Base-by-base conservation (phyloP, 805 yeast species). In the Pichia rugopelliculosa region DNA sequence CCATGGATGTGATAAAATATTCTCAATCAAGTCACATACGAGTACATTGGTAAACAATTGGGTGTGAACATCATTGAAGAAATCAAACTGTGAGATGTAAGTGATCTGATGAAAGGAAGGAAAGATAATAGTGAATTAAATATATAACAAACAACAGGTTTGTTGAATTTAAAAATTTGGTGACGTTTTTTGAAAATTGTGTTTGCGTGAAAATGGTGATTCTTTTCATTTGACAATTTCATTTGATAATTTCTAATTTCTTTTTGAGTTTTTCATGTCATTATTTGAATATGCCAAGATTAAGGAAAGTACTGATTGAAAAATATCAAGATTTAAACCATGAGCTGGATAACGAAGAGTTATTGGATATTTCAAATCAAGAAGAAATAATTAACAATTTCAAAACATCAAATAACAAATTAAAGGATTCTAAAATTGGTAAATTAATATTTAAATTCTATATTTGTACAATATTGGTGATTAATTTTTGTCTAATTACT, bases 261-360 rank as follows among this genome's bases (percentile, higher is more conserved):
- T 21, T 24, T 27, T 33, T n/a, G n/a, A n/a, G n/a, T n/a, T n/a
- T n/a, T n/a, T n/a, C n/a, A 9, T 34, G n/a, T 3, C 12, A 21
- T n/a, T n/a, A n/a, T n/a, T n/a, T n/a, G n/a, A n/a, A n/a, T 11
- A 63, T 62, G 67, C 66, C 68, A 20, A 53, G 68, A 13, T 49
- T 64, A 23, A 55, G 66, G 27, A 54, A 53, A 39, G 55, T 62
- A 2, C 45, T 57, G 23, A 54, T 53, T n/a, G 45, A 55, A 3
- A 63, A 59, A 42, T 61, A 61, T 46, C 48, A 46, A 8, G 34
- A 30, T 12, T 18, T 27, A 6, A 7, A 37, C 1, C 55, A 49
- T 3, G 41, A 42, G 10, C 51, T 33, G 1, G 48, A 42, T 6
- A 55, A 47, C 8, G 44, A 44, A 2, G 26, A 30, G 13, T 6